Conservation (phyloP, 768 basidiomycete genomes). For the Pulveroboletus sp. region DNA sequence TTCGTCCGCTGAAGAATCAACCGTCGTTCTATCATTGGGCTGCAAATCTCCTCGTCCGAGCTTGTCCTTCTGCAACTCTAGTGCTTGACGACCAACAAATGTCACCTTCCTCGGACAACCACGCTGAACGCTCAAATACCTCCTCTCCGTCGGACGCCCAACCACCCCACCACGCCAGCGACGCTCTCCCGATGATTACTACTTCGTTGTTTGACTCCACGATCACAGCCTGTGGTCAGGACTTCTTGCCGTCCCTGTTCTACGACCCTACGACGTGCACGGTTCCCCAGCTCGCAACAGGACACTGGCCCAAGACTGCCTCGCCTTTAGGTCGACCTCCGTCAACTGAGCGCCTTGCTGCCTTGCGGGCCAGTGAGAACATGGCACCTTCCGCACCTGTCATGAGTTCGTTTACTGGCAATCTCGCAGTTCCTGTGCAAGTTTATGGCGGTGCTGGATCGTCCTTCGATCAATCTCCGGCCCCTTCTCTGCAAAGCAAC, state of each 20-base stretch:
- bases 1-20: slow-evolving; percentile 18
- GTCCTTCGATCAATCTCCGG: slow-evolving; percentile 32
- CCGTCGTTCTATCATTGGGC: slow-evolving; percentile 17
- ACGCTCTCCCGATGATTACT: slow-evolving; percentile 20
- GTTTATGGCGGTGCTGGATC: slow-evolving; percentile 19
- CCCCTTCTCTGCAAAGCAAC: slow-evolving; percentile 12
- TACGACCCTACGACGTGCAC: slow-evolving; percentile 6
- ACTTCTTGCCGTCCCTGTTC: slow-evolving; percentile 3
- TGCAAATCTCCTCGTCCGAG: slow-evolving; percentile 30
- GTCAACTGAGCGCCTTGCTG: neutral
- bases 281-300: neutral
- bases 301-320: slow-evolving; percentile 8
- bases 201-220: slow-evolving; percentile 2
- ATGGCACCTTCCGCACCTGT: neutral
- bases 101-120: slow-evolving; percentile 23
- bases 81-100: slow-evolving; percentile 33
- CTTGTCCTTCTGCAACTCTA: slow-evolving; percentile 20
- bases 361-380: slow-evolving; percentile 4
- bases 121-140: slow-evolving; percentile 27
- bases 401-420: slow-evolving; percentile 1
- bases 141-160: neutral
- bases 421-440: neutral
- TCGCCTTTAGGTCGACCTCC: neutral
- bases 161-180: neutral
- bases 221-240: neutral